phyloP scores from a whole-genome alignment of 495 filamentous ascomycete genomes.

The Aspergillus mulundensis region DNA sequence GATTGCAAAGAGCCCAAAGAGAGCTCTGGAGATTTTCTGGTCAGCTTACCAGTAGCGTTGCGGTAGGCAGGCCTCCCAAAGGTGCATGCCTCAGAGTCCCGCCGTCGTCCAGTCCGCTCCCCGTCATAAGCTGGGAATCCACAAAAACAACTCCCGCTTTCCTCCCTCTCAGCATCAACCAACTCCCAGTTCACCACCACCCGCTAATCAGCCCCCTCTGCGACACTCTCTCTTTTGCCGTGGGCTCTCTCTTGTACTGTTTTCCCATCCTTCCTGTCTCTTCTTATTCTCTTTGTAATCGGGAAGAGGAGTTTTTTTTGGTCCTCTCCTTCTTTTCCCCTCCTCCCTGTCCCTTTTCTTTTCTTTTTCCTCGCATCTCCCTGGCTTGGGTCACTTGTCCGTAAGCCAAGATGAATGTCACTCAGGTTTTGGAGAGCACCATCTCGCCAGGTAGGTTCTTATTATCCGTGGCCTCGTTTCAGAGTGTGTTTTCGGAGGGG shows the following conservation, averaged over 20 bases:
- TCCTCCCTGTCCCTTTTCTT: constrained; percentile 22
- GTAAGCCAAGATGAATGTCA: constrained; percentile 64
- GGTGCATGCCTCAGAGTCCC: constrained; percentile 16
- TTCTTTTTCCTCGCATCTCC: constrained; percentile 14
- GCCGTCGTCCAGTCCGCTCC: constrained; percentile 1
- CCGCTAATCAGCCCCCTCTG: constrained; percentile 5
- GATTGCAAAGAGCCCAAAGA: background rate
- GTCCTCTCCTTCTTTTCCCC: constrained; percentile 23
- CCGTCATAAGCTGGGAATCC: constrained; percentile 17
- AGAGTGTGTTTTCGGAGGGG: background rate
- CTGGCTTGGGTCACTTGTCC: constrained; percentile 24
- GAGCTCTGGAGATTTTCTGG: background rate
- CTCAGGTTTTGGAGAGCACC: constrained; percentile 85
- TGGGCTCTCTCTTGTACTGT: constrained; percentile 10
- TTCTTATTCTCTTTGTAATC: constrained; percentile 7
- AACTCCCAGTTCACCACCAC: background rate
- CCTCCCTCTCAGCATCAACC: background rate
- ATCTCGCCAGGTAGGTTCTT: constrained; percentile 73
- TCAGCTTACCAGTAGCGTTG: background rate
- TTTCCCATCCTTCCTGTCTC: constrained; percentile 4
- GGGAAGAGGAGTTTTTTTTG: constrained; percentile 15
- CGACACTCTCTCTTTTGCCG: constrained; percentile 15
- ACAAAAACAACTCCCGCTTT: constrained; percentile 19
- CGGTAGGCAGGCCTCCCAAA: background rate
- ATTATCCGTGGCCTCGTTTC: constrained; percentile 8